Conservation (phyloP, 1,284 basidiomycete genomes). For the Tilletiopsis washingtonensis region DNA sequence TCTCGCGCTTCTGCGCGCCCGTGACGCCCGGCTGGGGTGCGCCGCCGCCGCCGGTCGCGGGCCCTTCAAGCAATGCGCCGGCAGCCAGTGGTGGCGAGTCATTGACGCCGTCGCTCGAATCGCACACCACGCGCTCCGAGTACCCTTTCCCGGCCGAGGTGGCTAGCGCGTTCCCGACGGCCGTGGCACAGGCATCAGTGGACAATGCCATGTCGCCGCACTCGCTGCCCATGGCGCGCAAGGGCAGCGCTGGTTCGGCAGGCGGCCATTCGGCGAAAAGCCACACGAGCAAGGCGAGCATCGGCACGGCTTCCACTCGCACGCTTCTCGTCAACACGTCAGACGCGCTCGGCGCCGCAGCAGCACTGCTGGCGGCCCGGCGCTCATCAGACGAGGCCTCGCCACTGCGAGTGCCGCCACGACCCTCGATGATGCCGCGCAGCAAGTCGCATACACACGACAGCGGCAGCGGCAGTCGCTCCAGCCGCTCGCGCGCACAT, state of each 20-base stretch:
- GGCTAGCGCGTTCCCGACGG: background rate
- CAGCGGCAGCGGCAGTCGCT: background rate
- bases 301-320: too few relatives aligned
- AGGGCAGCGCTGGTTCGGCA: too few relatives aligned
- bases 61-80: background rate
- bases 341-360: constrained; percentile 7
- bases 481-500: background rate
- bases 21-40: too few relatives aligned
- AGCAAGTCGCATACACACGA: background rate
- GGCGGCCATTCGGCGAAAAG: too few relatives aligned
- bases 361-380: background rate
- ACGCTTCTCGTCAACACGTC: background rate
- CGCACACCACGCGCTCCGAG: too few relatives aligned
- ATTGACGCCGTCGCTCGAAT: background rate
- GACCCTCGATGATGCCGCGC: background rate
- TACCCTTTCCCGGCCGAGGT: too few relatives aligned
- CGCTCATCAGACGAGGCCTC: constrained; percentile 5
- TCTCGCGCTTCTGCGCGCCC: constrained; percentile 23
- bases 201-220: background rate
- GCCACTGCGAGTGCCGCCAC: background rate
- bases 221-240: too few relatives aligned
- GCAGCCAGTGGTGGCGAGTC: background rate
- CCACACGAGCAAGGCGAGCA: background rate
- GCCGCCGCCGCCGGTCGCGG: background rate
- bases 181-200: background rate